Evolutionary conservation across 2,329 filamentous ascomycete genomes (phyloP), one percentile per base, ranked within the genome.

Genomic region (Hirsutella minnesotensis): DNA sequence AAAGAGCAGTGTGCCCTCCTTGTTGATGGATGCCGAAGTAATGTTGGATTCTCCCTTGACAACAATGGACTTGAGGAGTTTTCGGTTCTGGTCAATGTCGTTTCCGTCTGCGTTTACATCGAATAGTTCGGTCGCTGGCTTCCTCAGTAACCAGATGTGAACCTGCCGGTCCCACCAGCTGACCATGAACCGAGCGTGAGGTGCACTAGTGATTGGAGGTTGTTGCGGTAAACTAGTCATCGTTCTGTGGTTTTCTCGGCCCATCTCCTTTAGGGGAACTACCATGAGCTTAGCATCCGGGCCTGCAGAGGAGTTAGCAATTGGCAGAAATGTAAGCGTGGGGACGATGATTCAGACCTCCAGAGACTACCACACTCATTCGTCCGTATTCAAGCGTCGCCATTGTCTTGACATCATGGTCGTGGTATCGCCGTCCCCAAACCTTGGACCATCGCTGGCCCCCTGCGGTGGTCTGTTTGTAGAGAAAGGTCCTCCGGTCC

Each of bases 331-430:
- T 24, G 33, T 16, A 5, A 16, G 33, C 4, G 16, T 9, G 9
- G 33, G 33, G 15, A n/a, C 3, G 19, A 31, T 21, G 31, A 18
- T 33, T 21, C 22, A 15, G 16, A 86, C 88, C 92, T 75, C 92
- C 92, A 49, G 90, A 94, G 15, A 94, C 85, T 10, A 95, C 72
- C 43, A 96, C 79, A 55, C 87, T 96, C 56, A 95, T 77, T 40
- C 79, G 79, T 40, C 76, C 80, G 41, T 82, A 82, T 61, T 98
- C 92, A 50, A 90, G 96, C 0, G 86, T 81, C 29, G 88, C 85
- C 78, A 96, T 86, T 1, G 87, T 78, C 67, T 96, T 96, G 54
- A 96, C 88, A 65, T 98, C 92, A 61, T 96, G 89, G 38, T 83
- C 79, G 58, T 98, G 92, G 57, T 90, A 89, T 56, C 87, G 75